Percentiles rank a stretch among this genome's conserved stretches.
Conservation (phyloP, 1,139 yeast genomes). For the Magnusiomyces suaveolens region DNA sequence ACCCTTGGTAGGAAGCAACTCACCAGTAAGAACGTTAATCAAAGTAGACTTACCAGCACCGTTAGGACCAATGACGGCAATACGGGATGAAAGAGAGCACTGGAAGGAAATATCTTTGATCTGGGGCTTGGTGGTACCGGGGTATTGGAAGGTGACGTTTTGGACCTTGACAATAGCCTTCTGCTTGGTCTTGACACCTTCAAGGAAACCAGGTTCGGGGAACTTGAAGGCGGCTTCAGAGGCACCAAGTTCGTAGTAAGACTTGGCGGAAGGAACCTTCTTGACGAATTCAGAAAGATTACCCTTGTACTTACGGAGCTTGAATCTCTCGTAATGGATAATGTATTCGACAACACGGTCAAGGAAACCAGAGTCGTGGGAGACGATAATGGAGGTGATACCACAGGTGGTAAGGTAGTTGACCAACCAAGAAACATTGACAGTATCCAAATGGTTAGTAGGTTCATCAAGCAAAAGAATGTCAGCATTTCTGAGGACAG, state of each 20-base stretch:
- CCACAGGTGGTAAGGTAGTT: slow-evolving; percentile 70
- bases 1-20: slow-evolving; percentile 94
- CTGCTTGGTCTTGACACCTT: slow-evolving; percentile 99
- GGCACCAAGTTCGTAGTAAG: slow-evolving; percentile 97
- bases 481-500: slow-evolving; percentile 96
- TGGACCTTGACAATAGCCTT: slow-evolving; percentile 98
- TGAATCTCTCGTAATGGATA: slow-evolving; percentile 99
- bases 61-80: slow-evolving; percentile 99
- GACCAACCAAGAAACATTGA: slow-evolving; percentile 87
- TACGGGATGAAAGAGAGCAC: slow-evolving; percentile 97
- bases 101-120: slow-evolving; percentile 85
- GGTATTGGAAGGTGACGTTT: slow-evolving; percentile 97
- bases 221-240: slow-evolving; percentile 89
- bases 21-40: slow-evolving; percentile 98
- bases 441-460: slow-evolving; percentile 94
- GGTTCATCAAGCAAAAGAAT: slow-evolving; percentile 93
- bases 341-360: slow-evolving; percentile 96
- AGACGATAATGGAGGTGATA: slow-evolving; percentile 88
- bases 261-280: slow-evolving; percentile 97
- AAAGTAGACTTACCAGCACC: no score
- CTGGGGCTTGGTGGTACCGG: slow-evolving; percentile 96
- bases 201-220: slow-evolving; percentile 99
- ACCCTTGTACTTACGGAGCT: slow-evolving; percentile 99
- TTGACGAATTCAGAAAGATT: slow-evolving; percentile 96
- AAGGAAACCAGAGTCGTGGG: slow-evolving; percentile 98